Conservation (phyloP, 352 stramenopile genomes). For the Phytopythium montanum region DNA sequence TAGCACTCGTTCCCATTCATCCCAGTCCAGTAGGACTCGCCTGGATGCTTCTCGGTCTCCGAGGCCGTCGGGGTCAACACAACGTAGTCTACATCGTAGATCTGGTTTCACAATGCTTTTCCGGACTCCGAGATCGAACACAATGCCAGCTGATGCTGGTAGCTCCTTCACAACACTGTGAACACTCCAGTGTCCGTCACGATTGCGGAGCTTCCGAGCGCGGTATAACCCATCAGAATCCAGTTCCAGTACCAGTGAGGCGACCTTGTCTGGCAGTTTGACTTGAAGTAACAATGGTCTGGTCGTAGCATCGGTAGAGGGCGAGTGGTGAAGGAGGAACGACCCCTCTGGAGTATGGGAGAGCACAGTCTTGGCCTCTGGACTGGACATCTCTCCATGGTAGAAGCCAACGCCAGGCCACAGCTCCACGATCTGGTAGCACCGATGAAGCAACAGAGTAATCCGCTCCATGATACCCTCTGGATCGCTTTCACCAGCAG, state of each 20-base stretch:
- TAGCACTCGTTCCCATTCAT: background rate
- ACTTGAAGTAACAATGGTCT: slow-evolving; percentile 33
- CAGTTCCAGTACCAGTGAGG: slow-evolving; percentile 32
- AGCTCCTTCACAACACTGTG: slow-evolving; percentile 36
- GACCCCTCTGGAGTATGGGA: slow-evolving; percentile 25
- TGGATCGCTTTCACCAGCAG: background rate
- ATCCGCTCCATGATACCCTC: background rate
- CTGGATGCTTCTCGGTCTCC: slow-evolving; percentile 8
- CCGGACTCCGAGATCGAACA: slow-evolving; percentile 28
- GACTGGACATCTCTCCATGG: slow-evolving; percentile 27
- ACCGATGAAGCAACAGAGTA: slow-evolving; percentile 26
- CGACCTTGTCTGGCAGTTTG: slow-evolving; percentile 40
- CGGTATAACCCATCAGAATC: slow-evolving; percentile 26
- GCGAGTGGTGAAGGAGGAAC: slow-evolving; percentile 40
- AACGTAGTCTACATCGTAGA: slow-evolving; percentile 19
- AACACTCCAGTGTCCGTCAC: slow-evolving; percentile 32
- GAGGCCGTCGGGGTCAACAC: background rate
- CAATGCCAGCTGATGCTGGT: slow-evolving; percentile 32
- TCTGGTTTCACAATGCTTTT: slow-evolving; percentile 14
- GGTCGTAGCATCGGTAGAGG: no score
- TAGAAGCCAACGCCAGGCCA: slow-evolving; percentile 55
- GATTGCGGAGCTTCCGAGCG: slow-evolving; percentile 29
- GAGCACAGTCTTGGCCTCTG: slow-evolving; percentile 26
- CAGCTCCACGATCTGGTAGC: slow-evolving; percentile 48
- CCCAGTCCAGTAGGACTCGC: slow-evolving; percentile 6